These are phyloP conservation scores for Lachnellula willkommii DNA, from an alignment of 2,329 filamentous ascomycete genomes.

Conservation along the genomic window DNA sequence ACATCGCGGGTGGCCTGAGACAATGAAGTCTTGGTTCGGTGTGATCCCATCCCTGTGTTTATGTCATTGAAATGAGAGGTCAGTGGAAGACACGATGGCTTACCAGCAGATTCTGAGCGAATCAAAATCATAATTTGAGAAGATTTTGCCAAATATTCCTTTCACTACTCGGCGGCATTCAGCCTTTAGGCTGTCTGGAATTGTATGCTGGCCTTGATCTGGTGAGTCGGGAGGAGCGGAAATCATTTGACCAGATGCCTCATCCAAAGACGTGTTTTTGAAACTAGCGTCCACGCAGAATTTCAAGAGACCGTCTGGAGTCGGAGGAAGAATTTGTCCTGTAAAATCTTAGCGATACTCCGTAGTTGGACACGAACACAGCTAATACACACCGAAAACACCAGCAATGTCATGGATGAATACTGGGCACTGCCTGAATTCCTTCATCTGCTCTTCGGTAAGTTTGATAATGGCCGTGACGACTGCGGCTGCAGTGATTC, in stretches of 20 bases:
- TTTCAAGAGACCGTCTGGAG: conserved; percentile 48
- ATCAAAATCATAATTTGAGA: conserved; percentile 37
- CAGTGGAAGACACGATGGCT: conserved; percentile 11
- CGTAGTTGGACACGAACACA: background rate
- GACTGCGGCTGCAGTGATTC: conserved; percentile 53
- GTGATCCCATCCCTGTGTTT: conserved; percentile 53
- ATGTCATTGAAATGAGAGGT: background rate
- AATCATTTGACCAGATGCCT: conserved; percentile 45
- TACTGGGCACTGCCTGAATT: conserved; percentile 48
- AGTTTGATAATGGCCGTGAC: conserved; percentile 45
- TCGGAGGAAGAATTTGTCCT: conserved; percentile 39
- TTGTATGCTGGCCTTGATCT: conserved; percentile 40
- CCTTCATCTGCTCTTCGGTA: conserved; percentile 40
- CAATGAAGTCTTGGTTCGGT: conserved; percentile 57
- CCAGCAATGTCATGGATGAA: conserved; percentile 41
- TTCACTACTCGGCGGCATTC: conserved; percentile 38
- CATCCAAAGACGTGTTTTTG: conserved; percentile 46
- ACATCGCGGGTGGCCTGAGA: conserved; percentile 49
- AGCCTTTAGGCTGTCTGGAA: conserved; percentile 37
- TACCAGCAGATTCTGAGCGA: conserved; percentile 44
- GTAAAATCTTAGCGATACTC: background rate
- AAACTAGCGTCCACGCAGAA: conserved; percentile 57
- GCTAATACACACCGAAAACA: conserved; percentile 36
- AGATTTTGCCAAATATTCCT: conserved; percentile 39
- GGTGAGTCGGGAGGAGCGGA: conserved; percentile 41